These are phyloP conservation scores for Cladobotryum mycophilum DNA, from an alignment of 2,329 filamentous ascomycete genomes.

Conservation along the genomic window DNA sequence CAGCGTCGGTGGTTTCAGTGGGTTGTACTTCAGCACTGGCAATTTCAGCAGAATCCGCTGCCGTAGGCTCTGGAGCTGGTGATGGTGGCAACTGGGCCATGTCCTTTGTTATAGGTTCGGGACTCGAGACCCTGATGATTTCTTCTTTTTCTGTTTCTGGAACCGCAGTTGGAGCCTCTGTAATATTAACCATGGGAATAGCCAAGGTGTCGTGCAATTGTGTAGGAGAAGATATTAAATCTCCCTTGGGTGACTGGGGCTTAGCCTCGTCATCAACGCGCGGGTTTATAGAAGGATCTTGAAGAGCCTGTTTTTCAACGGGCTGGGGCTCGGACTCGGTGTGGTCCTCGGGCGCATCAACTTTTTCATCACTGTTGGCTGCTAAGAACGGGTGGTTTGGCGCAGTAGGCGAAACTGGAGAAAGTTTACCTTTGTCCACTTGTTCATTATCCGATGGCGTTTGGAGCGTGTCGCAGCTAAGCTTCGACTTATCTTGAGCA, in stretches of 20 bases:
- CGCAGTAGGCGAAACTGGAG: not conserved
- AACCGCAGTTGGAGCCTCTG: not conserved
- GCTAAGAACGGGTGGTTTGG: not conserved
- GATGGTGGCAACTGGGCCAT: not conserved
- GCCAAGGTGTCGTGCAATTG: too few relatives aligned
- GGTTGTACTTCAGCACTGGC: slow-evolving; percentile 4
- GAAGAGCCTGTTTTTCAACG: not conserved
- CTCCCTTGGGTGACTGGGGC: too few relatives aligned
- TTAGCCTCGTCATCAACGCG: too few relatives aligned
- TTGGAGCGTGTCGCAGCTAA: not conserved
- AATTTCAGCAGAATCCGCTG: not conserved
- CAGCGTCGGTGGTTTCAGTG: not conserved
- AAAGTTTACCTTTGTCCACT: not conserved
- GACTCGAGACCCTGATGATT: slow-evolving; percentile 1
- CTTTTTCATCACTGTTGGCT: not conserved
- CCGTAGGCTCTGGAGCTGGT: not conserved
- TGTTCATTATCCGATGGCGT: not conserved
- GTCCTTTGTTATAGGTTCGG: not conserved
- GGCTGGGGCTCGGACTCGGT: too few relatives aligned
- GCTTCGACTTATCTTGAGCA: not conserved
- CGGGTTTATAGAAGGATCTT: too few relatives aligned
- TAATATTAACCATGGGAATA: too few relatives aligned
- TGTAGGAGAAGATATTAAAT: too few relatives aligned
- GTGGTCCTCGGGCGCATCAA: not conserved
- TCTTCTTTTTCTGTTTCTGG: not conserved